Evolutionary conservation across 345 rosid species (phyloP), one percentile per base, ranked within the genome.

Genomic region (Camelina sativa): DNA sequence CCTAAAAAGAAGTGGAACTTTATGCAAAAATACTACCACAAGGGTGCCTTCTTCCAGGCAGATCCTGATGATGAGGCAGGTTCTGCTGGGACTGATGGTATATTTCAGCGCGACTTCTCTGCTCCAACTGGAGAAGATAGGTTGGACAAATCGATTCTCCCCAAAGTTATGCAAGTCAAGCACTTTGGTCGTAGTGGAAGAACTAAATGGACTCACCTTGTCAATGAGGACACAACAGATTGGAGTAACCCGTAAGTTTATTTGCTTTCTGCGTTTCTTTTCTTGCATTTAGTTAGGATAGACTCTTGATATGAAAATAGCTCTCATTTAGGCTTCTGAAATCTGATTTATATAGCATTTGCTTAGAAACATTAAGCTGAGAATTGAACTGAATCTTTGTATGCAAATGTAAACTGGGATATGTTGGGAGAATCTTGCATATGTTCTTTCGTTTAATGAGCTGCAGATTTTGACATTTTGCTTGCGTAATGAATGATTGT

Each of bases 161-260:
- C 94, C 0, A 89, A 87, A 71, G 94, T 89, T 56, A 87, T 89
- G 94, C 94, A 89, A 65, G 91, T 89, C 73, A 86, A 89, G 69
- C 88, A 90, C 83, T 90, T 90, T 67, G 91, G 93, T 76, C 91
- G 96, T 1, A 90, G 93, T 64, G 93, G 96, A 40, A 81, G 91
- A 76, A 88, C 96, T 38, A 90, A 90, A 77, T 86, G 96, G 96
- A 88, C 96, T 9, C 96, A 90, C 80, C 91, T 90, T 80, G 93
- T 88, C 69, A 84, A 82, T 62, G 91, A 90, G 78, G 91, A 88
- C 63, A 88, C 96, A 32, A 90, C 93, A 59, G 95, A 89, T 64
- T 87, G 95, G 95, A 87, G 85, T 72, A 87, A 84, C 78, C 95
- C 91, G 95, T 89, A 86, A 59, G 90, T 25, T 78, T 62, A 43